Conservation (phyloP, 208 protist genomes). For the Acanthamoeba royreba region DNA sequence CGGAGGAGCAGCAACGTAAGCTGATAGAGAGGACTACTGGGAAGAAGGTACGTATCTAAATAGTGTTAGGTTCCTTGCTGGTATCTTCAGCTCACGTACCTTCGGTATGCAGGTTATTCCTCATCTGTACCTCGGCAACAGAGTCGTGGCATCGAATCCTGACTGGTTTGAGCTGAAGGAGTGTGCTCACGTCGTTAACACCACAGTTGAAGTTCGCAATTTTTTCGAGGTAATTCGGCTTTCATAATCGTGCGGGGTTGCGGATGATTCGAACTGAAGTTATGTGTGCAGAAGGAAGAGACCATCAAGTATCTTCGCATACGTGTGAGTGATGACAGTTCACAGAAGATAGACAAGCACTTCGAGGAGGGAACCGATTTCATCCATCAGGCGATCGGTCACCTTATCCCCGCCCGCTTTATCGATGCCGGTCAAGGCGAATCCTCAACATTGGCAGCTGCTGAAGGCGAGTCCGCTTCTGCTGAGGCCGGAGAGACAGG, state of each 20-base stretch:
- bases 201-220: not conserved
- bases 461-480: no score
- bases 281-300: not conserved
- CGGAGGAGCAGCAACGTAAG: not conserved
- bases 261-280: no score
- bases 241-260: no score
- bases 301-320: not conserved
- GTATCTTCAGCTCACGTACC: not conserved
- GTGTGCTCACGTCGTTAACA: not conserved
- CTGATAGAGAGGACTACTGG: not conserved
- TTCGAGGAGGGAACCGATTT: conserved; percentile 17
- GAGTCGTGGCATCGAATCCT: not conserved
- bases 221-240: conserved; percentile 15
- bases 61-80: no score
- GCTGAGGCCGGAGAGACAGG: no score
- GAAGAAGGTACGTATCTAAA: not conserved
- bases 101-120: not conserved
- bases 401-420: no score
- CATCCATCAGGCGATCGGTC: not conserved
- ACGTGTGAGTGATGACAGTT: not conserved
- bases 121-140: not conserved
- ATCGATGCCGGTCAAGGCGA: no score
- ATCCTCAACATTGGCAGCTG: no score
- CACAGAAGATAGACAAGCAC: not conserved
- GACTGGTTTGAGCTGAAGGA: not conserved